Evolutionary conservation across 2,329 filamentous ascomycete genomes (phyloP).

Genomic region (Cercospora beticola): DNA sequence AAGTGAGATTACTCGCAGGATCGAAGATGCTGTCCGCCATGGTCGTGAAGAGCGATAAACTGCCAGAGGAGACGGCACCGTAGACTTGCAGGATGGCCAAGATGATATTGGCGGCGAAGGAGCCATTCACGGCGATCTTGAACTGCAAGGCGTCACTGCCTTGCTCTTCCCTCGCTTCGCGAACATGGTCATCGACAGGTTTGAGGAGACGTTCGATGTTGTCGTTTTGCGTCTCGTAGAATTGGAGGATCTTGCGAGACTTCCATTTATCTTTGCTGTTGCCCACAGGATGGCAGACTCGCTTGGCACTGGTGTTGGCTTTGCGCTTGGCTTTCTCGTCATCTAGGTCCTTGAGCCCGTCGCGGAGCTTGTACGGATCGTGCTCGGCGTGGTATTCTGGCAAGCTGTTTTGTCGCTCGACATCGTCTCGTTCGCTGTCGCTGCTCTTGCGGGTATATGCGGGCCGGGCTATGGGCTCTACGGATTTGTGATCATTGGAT

Average conservation of each 20-base stretch:
- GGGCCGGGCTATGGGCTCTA: constrained; percentile 37
- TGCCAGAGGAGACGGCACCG: constrained; percentile 80
- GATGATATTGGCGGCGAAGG: constrained; percentile 75
- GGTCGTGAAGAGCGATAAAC: constrained; percentile 94
- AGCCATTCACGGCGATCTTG: constrained; percentile 66
- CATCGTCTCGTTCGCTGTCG: constrained; percentile 35
- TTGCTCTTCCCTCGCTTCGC: constrained; percentile 75
- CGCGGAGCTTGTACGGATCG: constrained; percentile 79
- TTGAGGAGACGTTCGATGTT: constrained; percentile 91
- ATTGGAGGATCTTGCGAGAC: constrained; percentile 66
- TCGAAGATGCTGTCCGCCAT: constrained; percentile 97
- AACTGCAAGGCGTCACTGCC: constrained; percentile 77
- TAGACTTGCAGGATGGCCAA: constrained; percentile 83
- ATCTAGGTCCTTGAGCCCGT: constrained; percentile 71
- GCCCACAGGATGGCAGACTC: constrained; percentile 49
- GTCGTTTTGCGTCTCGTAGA: constrained; percentile 90
- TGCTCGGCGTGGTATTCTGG: constrained; percentile 63
- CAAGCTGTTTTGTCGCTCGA: constrained; percentile 50
- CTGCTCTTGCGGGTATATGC: constrained; percentile 35
- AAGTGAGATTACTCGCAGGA: constrained; percentile 73
- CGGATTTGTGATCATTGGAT: constrained; percentile 27
- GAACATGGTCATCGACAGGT: constrained; percentile 85
- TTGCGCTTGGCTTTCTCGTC: constrained; percentile 74
- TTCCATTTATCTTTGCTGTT: constrained; percentile 45
- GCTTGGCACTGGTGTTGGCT: constrained; percentile 77